Evolutionary conservation across 148 eudicot species (phyloP).

Genomic region (Silene uniflora): DNA sequence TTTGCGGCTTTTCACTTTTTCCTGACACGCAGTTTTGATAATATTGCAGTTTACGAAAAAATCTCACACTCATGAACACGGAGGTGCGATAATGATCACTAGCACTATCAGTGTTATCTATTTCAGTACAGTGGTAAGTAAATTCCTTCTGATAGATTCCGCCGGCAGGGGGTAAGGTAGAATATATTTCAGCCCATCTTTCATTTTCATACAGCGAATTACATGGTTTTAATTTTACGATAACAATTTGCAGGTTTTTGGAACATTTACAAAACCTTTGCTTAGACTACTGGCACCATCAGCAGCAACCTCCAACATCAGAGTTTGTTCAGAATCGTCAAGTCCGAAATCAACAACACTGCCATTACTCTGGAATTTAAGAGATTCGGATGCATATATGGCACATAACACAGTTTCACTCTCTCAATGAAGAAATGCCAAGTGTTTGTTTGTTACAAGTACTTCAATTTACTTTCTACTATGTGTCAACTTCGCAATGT

Average conservation of each 20-base stretch:
- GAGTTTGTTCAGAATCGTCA: slow-evolving; percentile 29
- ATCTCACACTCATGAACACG: slow-evolving; percentile 62
- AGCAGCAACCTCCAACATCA: slow-evolving; percentile 8
- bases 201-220: no score
- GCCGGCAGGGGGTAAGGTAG: no score
- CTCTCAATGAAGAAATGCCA: no score
- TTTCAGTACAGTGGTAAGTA: slow-evolving; percentile 56
- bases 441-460: no score
- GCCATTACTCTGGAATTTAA: slow-evolving; percentile 34
- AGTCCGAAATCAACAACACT: slow-evolving; percentile 35
- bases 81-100: slow-evolving; percentile 74
- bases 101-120: slow-evolving; percentile 75
- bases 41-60: slow-evolving; percentile 50
- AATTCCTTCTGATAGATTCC: no score
- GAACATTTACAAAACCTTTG: slow-evolving; percentile 51
- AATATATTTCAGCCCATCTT: no score
- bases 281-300: slow-evolving; percentile 33
- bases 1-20: no score
- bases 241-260: slow-evolving; percentile 36
- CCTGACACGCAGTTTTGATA: no score
- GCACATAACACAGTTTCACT: no score
- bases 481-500: no score
- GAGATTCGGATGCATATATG: slow-evolving; percentile 29
- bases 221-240: no score
- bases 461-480: no score